A percentile compares a stretch with the other conserved stretches of the same genome.
phyloP scores from a whole-genome alignment of 768 basidiomycete genomes.

The Kwoniella shandongensis region DNA sequence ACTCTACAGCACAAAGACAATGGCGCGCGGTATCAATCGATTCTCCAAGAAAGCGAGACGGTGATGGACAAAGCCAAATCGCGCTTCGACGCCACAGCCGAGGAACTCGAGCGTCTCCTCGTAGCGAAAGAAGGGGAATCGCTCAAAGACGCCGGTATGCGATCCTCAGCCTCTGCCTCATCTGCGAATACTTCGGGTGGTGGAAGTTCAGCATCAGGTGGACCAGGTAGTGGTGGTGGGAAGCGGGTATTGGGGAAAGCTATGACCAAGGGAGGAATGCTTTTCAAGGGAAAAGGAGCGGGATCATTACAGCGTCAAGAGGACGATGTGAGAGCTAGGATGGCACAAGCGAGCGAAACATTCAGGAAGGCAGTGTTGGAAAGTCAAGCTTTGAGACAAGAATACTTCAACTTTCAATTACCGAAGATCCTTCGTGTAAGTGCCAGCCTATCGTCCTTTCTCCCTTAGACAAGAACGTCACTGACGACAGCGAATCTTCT shows the following conservation, averaged over 20 bases:
- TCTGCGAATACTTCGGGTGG: constrained; percentile 55
- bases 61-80: constrained; percentile 84
- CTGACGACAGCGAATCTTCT: neutral
- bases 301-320: constrained; percentile 92
- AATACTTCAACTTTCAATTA: constrained; percentile 96
- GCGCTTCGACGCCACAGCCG: constrained; percentile 82
- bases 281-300: constrained; percentile 89
- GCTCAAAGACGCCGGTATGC: constrained; percentile 66
- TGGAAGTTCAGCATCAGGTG: constrained; percentile 54
- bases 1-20: constrained; percentile 80
- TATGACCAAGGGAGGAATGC: constrained; percentile 81
- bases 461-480: neutral
- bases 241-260: constrained; percentile 87
- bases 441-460: constrained; percentile 24
- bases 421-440: constrained; percentile 87
- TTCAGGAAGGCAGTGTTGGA: constrained; percentile 88
- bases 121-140: constrained; percentile 95
- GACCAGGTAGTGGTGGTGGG: constrained; percentile 55
- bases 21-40: constrained; percentile 80
- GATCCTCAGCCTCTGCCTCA: constrained; percentile 32
- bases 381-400: constrained; percentile 85
- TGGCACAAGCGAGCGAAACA: constrained; percentile 80
- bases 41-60: constrained; percentile 80
- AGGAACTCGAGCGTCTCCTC: constrained; percentile 88
- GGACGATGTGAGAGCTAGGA: constrained; percentile 82